Percentiles rank a stretch among this genome's conserved stretches.
Evolutionary conservation across 169 alveolate species (phyloP).

Genomic region (Cryptosporidium xiaoi): DNA sequence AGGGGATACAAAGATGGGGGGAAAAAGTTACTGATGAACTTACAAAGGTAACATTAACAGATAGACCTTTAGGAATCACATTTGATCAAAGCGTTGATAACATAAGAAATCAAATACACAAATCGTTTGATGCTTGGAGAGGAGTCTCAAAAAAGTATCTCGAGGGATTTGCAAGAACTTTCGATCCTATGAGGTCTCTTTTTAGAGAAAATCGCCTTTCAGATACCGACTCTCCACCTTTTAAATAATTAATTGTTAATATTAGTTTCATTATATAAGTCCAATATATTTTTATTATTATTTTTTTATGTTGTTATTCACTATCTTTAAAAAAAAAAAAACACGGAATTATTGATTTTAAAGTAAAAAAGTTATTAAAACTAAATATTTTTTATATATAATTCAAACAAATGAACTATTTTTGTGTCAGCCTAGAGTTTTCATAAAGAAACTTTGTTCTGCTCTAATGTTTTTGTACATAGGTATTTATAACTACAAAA

Average conservation of each 20-base stretch:
- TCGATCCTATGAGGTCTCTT: conserved; percentile 80
- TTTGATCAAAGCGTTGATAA: conserved; percentile 83
- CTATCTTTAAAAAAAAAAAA: background rate
- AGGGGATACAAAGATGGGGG: conserved; percentile 88
- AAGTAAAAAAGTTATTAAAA: too few species aligned
- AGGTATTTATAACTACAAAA: too few species aligned
- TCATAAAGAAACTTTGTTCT: too few species aligned
- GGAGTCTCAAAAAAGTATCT: conserved; percentile 77
- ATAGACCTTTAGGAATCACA: conserved; percentile 80
- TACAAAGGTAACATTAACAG: conserved; percentile 89
- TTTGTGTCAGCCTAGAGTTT: too few species aligned
- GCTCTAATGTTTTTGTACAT: too few species aligned
- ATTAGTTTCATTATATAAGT: background rate
- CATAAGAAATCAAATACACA: conserved; percentile 79
- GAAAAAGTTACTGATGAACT: conserved; percentile 86
- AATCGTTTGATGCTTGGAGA: conserved; percentile 80
- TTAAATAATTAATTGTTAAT: background rate
- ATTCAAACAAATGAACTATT: too few species aligned
- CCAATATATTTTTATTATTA: background rate
- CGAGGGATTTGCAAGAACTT: conserved; percentile 81
- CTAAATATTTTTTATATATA: too few species aligned
- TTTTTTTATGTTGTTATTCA: background rate
- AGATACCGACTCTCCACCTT: conserved; percentile 50
- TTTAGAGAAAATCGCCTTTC: conserved; percentile 64
- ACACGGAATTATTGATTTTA: too few species aligned